Evolutionary conservation across 1,139 yeast genomes (phyloP).

Genomic region (Geotrichum restrictum): DNA sequence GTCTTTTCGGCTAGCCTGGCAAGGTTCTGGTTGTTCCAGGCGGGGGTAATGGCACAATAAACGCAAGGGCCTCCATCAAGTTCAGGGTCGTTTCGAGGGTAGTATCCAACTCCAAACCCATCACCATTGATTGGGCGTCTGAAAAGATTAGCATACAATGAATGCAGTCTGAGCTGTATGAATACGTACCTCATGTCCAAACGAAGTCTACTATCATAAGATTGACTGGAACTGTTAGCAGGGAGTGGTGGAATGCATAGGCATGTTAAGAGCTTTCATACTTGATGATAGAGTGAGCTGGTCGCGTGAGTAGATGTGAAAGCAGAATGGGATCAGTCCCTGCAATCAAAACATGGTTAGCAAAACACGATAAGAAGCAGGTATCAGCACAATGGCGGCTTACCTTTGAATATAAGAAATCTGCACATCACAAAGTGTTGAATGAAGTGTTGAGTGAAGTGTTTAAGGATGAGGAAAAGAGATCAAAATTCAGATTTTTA

Average conservation of each 20-base stretch:
- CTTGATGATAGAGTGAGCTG: slow-evolving; percentile 95
- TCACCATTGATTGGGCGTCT: slow-evolving; percentile 92
- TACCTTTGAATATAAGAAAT: slow-evolving; percentile 53
- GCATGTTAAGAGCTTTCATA: slow-evolving; percentile 24
- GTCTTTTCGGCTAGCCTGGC: slow-evolving; percentile 85
- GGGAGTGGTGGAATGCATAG: too few relatives aligned
- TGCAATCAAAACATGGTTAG: too few relatives aligned
- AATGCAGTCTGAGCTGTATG: too few relatives aligned
- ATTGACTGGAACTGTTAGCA: slow-evolving; percentile 47
- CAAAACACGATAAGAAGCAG: slow-evolving; percentile 2
- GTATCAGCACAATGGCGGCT: slow-evolving; percentile 1
- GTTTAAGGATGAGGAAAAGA: background rate
- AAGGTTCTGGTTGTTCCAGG: slow-evolving; percentile 93
- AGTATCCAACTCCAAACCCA: slow-evolving; percentile 96
- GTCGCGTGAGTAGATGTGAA: slow-evolving; percentile 83
- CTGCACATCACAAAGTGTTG: slow-evolving; percentile 52
- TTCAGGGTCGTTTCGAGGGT: slow-evolving; percentile 47
- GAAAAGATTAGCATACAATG: background rate
- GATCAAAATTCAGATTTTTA: too few relatives aligned
- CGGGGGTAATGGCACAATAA: slow-evolving; percentile 89
- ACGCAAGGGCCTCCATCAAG: slow-evolving; percentile 67
- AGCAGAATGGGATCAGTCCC: slow-evolving; percentile 78
- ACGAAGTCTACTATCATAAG: slow-evolving; percentile 83
- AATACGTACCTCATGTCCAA: slow-evolving; percentile 64
- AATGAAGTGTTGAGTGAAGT: too few relatives aligned